A percentile compares a stretch with the other conserved stretches of the same genome.
Evolutionary conservation across 306 rosid species (phyloP).

Genomic region (Cajanus cajan): DNA sequence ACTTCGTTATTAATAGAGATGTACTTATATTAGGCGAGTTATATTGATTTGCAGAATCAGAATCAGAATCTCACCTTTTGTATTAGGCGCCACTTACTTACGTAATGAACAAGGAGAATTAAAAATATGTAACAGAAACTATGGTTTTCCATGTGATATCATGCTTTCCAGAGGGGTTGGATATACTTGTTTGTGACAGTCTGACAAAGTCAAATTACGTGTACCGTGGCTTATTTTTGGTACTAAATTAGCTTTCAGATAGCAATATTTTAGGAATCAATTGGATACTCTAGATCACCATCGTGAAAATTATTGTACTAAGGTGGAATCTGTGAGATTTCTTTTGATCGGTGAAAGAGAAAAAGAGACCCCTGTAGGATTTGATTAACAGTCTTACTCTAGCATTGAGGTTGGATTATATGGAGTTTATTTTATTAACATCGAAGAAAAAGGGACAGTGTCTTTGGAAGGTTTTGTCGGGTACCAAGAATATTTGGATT

Average conservation of each 20-base stretch:
- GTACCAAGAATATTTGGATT: background rate
- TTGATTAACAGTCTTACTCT: background rate
- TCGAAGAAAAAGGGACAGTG: background rate
- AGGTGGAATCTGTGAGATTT: slow-evolving; percentile 18
- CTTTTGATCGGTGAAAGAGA: background rate
- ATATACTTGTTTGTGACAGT: slow-evolving; percentile 22
- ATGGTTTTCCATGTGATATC: slow-evolving; percentile 42
- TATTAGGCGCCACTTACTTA: slow-evolving; percentile 8
- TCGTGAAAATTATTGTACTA: slow-evolving; percentile 32
- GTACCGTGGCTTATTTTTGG: slow-evolving; percentile 3
- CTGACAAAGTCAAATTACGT: slow-evolving; percentile 20
- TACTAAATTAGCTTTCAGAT: background rate
- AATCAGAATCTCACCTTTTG: slow-evolving; percentile 51
- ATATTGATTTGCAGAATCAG: slow-evolving; percentile 36
- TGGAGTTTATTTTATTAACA: background rate
- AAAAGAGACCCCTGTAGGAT: background rate
- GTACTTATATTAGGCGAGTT: background rate
- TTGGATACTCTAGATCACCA: slow-evolving; percentile 36
- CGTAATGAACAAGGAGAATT: background rate
- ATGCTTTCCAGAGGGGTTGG: slow-evolving; percentile 39
- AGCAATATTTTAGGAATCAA: slow-evolving; percentile 28
- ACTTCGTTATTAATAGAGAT: background rate
- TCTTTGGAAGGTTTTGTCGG: slow-evolving; percentile 23
- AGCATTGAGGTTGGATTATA: background rate
- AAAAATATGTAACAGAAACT: slow-evolving; percentile 16